Percentiles rank a stretch among this genome's conserved stretches.
phyloP scores from a whole-genome alignment of 106 monocot species.

The Dioscorea alata region DNA sequence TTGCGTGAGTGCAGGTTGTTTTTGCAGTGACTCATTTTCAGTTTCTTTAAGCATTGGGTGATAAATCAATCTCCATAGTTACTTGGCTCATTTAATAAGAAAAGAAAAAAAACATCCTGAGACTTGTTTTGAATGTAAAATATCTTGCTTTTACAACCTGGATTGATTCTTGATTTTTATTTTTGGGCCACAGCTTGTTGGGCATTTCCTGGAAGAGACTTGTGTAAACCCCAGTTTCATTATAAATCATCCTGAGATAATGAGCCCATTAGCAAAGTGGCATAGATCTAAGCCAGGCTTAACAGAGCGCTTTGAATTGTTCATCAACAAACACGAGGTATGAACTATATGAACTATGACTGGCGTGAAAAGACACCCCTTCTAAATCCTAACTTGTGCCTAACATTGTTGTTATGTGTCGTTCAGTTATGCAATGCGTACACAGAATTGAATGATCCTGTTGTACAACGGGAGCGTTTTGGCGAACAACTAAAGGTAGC shows the following conservation, averaged over 20 bases:
- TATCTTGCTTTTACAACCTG: too few species aligned
- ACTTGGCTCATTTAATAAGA: too few species aligned
- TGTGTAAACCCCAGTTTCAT: constrained; percentile 91
- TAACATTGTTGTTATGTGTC: background rate
- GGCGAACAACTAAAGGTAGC: constrained; percentile 82
- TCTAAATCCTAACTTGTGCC: background rate
- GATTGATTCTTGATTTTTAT: constrained; percentile 3
- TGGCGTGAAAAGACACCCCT: background rate
- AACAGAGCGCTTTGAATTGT: constrained; percentile 96
- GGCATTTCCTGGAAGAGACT: constrained; percentile 89
- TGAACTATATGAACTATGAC: constrained; percentile 14
- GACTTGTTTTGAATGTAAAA: too few species aligned
- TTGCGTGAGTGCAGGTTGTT: too few species aligned
- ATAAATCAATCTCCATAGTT: too few species aligned
- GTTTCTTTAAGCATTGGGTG: too few species aligned
- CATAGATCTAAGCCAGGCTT: constrained; percentile 62
- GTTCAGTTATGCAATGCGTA: constrained; percentile 93
- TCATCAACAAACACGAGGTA: constrained; percentile 93
- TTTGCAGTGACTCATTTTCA: too few species aligned
- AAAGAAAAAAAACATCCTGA: too few species aligned
- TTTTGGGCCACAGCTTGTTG: constrained; percentile 59
- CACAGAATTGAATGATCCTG: constrained; percentile 95
- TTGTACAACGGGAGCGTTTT: constrained; percentile 87
- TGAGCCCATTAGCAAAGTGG: constrained; percentile 97
- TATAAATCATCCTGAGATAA: constrained; percentile 92